phyloP scores from a whole-genome alignment of 768 basidiomycete species.

The Lactifluus rugatus region DNA sequence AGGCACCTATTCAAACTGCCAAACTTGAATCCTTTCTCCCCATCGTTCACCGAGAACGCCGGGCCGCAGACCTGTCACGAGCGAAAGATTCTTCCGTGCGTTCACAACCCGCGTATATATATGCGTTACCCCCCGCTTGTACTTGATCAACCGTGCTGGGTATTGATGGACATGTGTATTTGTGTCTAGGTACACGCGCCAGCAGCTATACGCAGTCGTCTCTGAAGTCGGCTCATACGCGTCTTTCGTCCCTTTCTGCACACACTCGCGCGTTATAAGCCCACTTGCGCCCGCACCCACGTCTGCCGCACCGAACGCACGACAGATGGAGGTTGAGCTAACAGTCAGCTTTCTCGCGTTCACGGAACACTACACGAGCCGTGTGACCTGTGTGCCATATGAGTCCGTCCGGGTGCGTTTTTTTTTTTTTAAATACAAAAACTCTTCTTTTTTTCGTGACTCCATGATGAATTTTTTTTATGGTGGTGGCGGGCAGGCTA shows the following conservation, averaged over 20 bases:
- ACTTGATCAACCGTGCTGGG: constrained; percentile 3
- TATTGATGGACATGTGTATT: not conserved
- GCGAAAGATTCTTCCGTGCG: constrained; percentile 81
- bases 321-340: constrained; percentile 71
- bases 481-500: constrained; percentile 40
- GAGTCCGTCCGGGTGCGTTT: constrained; percentile 67
- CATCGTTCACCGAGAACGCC: constrained; percentile 28
- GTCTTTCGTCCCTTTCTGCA: constrained; percentile 85
- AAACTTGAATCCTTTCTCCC: constrained; percentile 36
- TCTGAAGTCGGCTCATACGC: constrained; percentile 82
- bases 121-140: constrained; percentile 9
- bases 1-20: constrained; percentile 32
- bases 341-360: constrained; percentile 83
- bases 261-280: constrained; percentile 52
- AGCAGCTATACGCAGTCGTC: constrained; percentile 77
- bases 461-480: constrained; percentile 6
- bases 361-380: constrained; percentile 78
- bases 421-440: not conserved
- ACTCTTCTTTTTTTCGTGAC: not conserved
- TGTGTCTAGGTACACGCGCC: constrained; percentile 55
- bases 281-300: constrained; percentile 24
- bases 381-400: constrained; percentile 69
- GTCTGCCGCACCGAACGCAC: constrained; percentile 14
- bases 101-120: constrained; percentile 16
- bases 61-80: constrained; percentile 66